phyloP scores from a whole-genome alignment of 2,329 filamentous ascomycete genomes.

The Nakataea oryzae region DNA sequence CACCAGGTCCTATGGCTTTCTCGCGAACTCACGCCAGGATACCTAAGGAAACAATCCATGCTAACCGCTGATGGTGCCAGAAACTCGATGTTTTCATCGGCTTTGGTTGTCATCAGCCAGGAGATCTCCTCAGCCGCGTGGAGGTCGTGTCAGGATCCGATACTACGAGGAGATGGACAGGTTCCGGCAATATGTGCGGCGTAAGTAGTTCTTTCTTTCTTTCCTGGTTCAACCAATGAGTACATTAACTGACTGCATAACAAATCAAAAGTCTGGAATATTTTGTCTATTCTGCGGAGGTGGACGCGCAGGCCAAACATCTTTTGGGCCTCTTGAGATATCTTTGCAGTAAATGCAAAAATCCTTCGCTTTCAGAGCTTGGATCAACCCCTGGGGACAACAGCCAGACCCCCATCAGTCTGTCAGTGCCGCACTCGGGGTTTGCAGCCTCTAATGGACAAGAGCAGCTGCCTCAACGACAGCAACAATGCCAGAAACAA shows the following conservation, averaged over 20 bases:
- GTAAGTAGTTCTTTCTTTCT: background rate
- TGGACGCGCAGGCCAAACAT: background rate
- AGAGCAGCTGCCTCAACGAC: background rate
- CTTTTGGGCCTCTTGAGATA: background rate
- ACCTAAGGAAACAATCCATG: background rate
- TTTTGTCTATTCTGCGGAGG: background rate
- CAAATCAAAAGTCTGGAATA: background rate
- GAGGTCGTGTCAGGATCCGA: background rate
- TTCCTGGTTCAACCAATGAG: background rate
- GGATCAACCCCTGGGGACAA: background rate
- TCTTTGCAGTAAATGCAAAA: slow-evolving; percentile 3
- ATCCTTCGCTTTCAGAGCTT: background rate
- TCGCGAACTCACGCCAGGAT: too few species aligned
- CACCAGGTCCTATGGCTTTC: background rate
- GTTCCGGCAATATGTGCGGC: background rate
- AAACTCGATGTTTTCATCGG: slow-evolving; percentile 45
- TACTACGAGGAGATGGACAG: background rate
- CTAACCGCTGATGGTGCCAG: slow-evolving; percentile 18
- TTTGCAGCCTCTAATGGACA: background rate
- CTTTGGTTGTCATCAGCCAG: slow-evolving; percentile 44
- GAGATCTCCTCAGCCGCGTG: slow-evolving; percentile 17
- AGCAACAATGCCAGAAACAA: background rate
- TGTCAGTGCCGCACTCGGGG: background rate
- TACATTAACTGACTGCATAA: background rate
- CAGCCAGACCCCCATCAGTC: background rate